phyloP scores from a whole-genome alignment of 1,284 basidiomycete species.

The Cryptococcus floricola region DNA sequence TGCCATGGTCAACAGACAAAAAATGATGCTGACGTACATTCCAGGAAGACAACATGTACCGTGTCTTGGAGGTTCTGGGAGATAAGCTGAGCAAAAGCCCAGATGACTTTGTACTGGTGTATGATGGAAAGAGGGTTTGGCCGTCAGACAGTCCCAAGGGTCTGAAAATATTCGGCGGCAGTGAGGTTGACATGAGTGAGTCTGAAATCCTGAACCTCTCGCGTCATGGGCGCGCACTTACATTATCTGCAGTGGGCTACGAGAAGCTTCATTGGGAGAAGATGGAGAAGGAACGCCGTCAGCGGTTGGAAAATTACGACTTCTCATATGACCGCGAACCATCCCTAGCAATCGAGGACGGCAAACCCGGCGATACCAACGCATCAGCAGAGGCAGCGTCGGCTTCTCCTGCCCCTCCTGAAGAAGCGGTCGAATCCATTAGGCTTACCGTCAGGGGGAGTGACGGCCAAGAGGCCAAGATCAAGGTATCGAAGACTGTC shows the following conservation, averaged over 20 bases:
- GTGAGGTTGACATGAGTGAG: slow-evolving; percentile 28
- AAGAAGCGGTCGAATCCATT: background rate
- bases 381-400: background rate
- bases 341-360: background rate
- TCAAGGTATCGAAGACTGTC: slow-evolving; percentile 4
- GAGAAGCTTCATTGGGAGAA: slow-evolving; percentile 25
- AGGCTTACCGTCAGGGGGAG: background rate
- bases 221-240: background rate
- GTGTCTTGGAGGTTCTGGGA: slow-evolving; percentile 17
- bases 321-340: background rate
- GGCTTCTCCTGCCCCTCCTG: background rate
- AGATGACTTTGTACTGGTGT: slow-evolving; percentile 29
- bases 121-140: slow-evolving; percentile 22
- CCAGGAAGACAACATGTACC: slow-evolving; percentile 23
- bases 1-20: background rate
- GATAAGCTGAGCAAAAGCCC: slow-evolving; percentile 16
- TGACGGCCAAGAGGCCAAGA: slow-evolving; percentile 1
- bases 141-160: slow-evolving; percentile 19
- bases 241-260: slow-evolving; percentile 23
- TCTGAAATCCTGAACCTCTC: background rate
- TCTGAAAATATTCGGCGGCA: slow-evolving; percentile 18
- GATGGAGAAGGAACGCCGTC: slow-evolving; percentile 12
- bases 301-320: background rate
- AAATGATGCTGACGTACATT: background rate
- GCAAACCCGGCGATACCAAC: too few relatives aligned